Evolutionary conservation across 2,329 filamentous ascomycete genomes (phyloP), one percentile per base, ranked within the genome.

Genomic region (Plectosphaerella plurivora): DNA sequence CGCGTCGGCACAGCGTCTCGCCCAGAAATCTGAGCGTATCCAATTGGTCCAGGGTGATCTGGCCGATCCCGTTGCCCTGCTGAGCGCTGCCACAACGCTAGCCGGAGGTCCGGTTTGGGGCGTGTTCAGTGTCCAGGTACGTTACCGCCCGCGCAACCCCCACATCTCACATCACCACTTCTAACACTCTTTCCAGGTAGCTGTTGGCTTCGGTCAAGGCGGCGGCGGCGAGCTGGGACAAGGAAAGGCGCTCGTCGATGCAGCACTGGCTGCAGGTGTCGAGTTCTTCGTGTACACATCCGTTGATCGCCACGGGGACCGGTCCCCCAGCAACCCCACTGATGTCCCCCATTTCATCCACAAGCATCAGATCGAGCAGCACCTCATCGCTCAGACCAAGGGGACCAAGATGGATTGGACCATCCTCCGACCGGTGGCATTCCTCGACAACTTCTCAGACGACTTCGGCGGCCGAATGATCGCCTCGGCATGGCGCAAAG

Each of bases 251-350:
- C 63, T 87, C 1, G 68, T 84, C 45, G 77, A 84, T 51, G 78
- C 75, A 2, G 72, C 80, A 1, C 57, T 86, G 46, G 74, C 76
- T 25, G 67, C 79, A 33, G 72, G 73, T 11, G 79, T 85, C 47
- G 70, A 75, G 51, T 74, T 80, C 61, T 83, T 87, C 58, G 75
- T 87, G 51, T 86, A 84, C 65, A 76, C 74, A 1, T 83, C 77
- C 41, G 79, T 84, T 8, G 84, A 87, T 53, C 80, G 83, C 24
- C 77, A 79, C 45, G 81, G 82, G 18, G 73, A 76, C 48, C 73
- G 72, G 41, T 76, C 73, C 47, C 67, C 73, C 47, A 70, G 73
- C 12, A 74, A 74, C 56, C 72, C 78, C 0, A 86, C 83, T 3
- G 55, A 72, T 1, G 70, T 86, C 37, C 81, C 81, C 0, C 82